These are phyloP conservation scores for Colletotrichum sp. DNA, from an alignment of 2,329 filamentous ascomycete species.

Conservation along the genomic window DNA sequence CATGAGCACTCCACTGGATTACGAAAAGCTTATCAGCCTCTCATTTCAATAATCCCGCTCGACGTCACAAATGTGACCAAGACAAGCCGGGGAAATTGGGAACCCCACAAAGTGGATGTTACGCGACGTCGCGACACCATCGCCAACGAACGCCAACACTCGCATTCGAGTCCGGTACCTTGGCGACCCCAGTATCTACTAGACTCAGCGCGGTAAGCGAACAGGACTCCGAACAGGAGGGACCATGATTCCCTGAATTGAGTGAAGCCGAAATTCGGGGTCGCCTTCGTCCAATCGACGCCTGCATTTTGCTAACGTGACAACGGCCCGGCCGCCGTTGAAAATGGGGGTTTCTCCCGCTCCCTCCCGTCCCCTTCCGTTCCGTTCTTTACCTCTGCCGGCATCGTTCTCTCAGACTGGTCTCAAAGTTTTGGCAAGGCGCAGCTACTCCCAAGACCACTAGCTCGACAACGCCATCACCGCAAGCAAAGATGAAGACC, in stretches of 20 bases:
- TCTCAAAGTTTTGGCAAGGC: background rate
- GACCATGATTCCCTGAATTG: background rate
- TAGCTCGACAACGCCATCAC: background rate
- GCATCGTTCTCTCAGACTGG: background rate
- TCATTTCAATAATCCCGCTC: constrained; percentile 14
- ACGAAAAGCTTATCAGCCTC: background rate
- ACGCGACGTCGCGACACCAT: constrained; percentile 15
- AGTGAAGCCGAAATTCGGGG: background rate
- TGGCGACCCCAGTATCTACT: background rate
- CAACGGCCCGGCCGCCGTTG: background rate
- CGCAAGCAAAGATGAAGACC: constrained; percentile 3
- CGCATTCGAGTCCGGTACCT: background rate
- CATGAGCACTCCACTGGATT: background rate
- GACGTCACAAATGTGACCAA: constrained; percentile 3
- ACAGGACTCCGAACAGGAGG: too few species aligned
- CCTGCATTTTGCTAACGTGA: constrained; percentile 1
- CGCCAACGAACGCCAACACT: background rate
- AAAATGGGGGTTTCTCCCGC: background rate
- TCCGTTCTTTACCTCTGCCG: background rate
- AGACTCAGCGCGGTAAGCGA: constrained; percentile 10
- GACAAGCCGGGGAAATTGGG: constrained; percentile 4
- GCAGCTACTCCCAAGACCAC: background rate
- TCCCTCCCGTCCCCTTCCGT: background rate
- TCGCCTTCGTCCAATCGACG: background rate
- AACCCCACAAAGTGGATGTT: constrained; percentile 19